Evolutionary conservation across 2,329 filamentous ascomycete species (phyloP).

Genomic region (Trichophyton mentagrophytes): DNA sequence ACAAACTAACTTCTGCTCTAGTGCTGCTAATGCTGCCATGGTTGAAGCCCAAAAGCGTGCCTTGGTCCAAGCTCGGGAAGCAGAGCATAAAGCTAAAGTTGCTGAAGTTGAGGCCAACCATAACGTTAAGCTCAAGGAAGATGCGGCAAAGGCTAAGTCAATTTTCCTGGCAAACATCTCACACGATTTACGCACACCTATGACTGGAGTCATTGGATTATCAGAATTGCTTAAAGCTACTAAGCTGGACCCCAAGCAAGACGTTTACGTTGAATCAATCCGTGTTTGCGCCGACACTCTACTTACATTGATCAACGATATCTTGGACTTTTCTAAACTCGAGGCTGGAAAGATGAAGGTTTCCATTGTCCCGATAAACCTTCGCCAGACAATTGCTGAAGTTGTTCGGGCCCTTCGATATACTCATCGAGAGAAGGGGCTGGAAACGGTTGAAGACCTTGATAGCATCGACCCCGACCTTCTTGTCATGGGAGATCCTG

Average conservation of each 20-base stretch:
- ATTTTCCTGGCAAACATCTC: conserved; percentile 93
- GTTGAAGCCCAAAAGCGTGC: conserved; percentile 52
- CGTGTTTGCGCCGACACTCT: conserved; percentile 59
- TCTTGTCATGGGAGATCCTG: conserved; percentile 73
- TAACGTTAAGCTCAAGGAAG: conserved; percentile 54
- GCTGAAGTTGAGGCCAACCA: conserved; percentile 52
- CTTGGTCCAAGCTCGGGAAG: conserved; percentile 47
- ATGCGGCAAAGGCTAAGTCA: conserved; percentile 64
- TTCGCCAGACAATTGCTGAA: conserved; percentile 54
- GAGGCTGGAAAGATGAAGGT: conserved; percentile 80
- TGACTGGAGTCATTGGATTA: conserved; percentile 85
- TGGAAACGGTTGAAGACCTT: conserved; percentile 52
- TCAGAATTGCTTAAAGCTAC: conserved; percentile 50
- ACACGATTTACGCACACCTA: conserved; percentile 77
- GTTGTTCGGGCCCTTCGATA: conserved; percentile 51
- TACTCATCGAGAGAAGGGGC: conserved; percentile 48
- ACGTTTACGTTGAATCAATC: conserved; percentile 51
- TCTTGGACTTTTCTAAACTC: conserved; percentile 75
- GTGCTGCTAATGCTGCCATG: conserved; percentile 52
- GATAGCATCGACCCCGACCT: conserved; percentile 45
- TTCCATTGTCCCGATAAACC: conserved; percentile 69
- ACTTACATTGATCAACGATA: conserved; percentile 81
- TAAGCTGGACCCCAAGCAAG: conserved; percentile 43
- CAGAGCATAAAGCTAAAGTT: conserved; percentile 52
- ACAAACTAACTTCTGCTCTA: conserved; percentile 4